Percentiles rank a stretch among this genome's conserved stretches.
These are phyloP conservation scores for Phialophora chinensis DNA, from an alignment of 2,329 filamentous ascomycete species.

Conservation along the genomic window DNA sequence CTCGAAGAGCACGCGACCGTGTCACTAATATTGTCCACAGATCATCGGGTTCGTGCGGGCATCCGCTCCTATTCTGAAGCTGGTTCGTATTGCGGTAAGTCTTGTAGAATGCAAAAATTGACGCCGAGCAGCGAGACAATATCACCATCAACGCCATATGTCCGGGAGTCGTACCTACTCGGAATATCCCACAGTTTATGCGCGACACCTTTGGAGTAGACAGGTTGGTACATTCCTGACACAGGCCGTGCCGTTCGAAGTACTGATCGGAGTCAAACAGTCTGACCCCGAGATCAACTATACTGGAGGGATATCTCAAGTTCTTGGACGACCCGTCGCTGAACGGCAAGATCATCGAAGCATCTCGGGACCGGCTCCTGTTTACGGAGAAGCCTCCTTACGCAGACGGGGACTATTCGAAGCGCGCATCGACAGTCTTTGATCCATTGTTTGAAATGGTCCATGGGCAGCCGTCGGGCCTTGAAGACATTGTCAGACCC, in stretches of 20 bases:
- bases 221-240: constrained; percentile 32
- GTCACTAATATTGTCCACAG: constrained; percentile 4
- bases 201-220: constrained; percentile 49
- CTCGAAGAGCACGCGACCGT: background rate
- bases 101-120: background rate
- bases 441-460: constrained; percentile 3
- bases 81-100: constrained; percentile 16
- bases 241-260: background rate
- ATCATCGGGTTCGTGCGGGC: constrained; percentile 49
- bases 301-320: constrained; percentile 54
- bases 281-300: constrained; percentile 52
- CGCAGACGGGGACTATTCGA: constrained; percentile 18
- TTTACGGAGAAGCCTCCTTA: background rate
- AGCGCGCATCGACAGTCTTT: constrained; percentile 8
- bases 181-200: constrained; percentile 54
- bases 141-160: constrained; percentile 58
- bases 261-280: constrained; percentile 25
- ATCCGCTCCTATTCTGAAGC: constrained; percentile 48
- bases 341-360: constrained; percentile 54
- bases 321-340: constrained; percentile 55
- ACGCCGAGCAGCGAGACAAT: constrained; percentile 49
- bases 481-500: constrained; percentile 33
- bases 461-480: background rate
- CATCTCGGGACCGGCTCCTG: constrained; percentile 21
- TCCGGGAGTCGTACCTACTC: constrained; percentile 56